Evolutionary conservation across 1,284 basidiomycete genomes (phyloP).

Genomic region (Malassezia vespertilionis): DNA sequence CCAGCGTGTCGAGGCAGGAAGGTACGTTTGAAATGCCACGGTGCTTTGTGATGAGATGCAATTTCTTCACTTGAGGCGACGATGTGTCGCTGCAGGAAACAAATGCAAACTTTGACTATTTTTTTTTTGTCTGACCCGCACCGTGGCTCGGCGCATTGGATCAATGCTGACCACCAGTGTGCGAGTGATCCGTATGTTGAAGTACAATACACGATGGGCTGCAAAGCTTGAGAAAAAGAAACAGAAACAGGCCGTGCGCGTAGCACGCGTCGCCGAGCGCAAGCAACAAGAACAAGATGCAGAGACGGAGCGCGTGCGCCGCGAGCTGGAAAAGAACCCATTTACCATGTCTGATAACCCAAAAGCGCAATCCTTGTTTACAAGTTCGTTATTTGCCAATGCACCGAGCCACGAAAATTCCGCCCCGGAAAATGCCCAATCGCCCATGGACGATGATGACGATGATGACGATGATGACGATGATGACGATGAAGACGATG

Average conservation of each 20-base stretch:
- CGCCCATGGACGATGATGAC: too few relatives aligned
- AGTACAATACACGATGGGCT: conserved; percentile 43
- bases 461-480: conserved; percentile 7
- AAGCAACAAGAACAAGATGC: conserved; percentile 22
- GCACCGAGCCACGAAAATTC: too few relatives aligned
- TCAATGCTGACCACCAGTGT: conserved; percentile 21
- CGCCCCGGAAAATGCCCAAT: not conserved
- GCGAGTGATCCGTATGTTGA: conserved; percentile 38
- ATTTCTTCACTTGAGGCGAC: conserved; percentile 48
- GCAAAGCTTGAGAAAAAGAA: conserved; percentile 41
- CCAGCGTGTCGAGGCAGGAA: conserved; percentile 30
- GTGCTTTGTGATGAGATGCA: conserved; percentile 33
- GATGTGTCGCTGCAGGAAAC: conserved; percentile 33
- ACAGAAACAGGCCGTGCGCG: conserved; percentile 6
- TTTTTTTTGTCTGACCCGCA: conserved; percentile 11
- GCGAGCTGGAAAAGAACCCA: conserved; percentile 12
- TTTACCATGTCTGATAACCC: conserved; percentile 8
- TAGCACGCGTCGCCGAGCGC: conserved; percentile 19
- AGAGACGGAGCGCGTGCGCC: not conserved
- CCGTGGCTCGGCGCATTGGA: not conserved
- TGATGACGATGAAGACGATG: conserved; percentile 14
- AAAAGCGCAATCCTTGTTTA: conserved; percentile 27
- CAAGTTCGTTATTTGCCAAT: conserved; percentile 27
- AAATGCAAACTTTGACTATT: conserved; percentile 41
- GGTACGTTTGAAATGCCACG: conserved; percentile 22